A percentile compares a stretch with the other conserved stretches of the same genome.
phyloP scores from a whole-genome alignment of 495 filamentous ascomycete genomes.

The Talaromyces proteolyticus region DNA sequence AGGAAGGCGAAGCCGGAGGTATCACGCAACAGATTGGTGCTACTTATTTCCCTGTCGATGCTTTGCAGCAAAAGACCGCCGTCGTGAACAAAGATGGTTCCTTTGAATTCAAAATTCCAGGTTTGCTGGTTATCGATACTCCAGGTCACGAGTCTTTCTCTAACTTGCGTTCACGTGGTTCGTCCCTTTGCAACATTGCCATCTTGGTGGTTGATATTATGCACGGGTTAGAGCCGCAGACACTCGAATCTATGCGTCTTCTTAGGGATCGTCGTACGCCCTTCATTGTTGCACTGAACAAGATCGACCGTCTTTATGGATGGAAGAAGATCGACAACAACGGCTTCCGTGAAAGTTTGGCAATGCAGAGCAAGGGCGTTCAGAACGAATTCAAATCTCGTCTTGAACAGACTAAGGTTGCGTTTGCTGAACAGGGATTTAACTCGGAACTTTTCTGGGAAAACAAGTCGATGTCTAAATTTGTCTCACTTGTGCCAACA shows the following conservation, averaged over 20 bases:
- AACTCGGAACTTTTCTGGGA: constrained; percentile 96
- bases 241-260: constrained; percentile 92
- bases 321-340: constrained; percentile 99
- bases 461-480: constrained; percentile 93
- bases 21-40: constrained; percentile 99
- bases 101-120: constrained; percentile 97
- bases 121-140: constrained; percentile 96
- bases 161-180: constrained; percentile 92
- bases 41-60: constrained; percentile 97
- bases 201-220: constrained; percentile 99
- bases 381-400: constrained; percentile 93
- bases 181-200: constrained; percentile 97
- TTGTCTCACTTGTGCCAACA: constrained; percentile 92
- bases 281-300: constrained; percentile 98
- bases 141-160: constrained; percentile 99
- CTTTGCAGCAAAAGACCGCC: constrained; percentile 81
- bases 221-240: constrained; percentile 98
- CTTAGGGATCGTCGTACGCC: constrained; percentile 92
- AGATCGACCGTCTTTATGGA: constrained; percentile 98
- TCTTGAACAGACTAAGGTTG: constrained; percentile 84
- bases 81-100: constrained; percentile 87
- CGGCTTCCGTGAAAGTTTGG: constrained; percentile 88
- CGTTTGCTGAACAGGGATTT: constrained; percentile 94
- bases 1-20: constrained; percentile 98
- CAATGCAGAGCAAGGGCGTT: constrained; percentile 85